Evolutionary conservation across 2,329 filamentous ascomycete genomes (phyloP).

Genomic region (Ambrosiella beaveri): DNA sequence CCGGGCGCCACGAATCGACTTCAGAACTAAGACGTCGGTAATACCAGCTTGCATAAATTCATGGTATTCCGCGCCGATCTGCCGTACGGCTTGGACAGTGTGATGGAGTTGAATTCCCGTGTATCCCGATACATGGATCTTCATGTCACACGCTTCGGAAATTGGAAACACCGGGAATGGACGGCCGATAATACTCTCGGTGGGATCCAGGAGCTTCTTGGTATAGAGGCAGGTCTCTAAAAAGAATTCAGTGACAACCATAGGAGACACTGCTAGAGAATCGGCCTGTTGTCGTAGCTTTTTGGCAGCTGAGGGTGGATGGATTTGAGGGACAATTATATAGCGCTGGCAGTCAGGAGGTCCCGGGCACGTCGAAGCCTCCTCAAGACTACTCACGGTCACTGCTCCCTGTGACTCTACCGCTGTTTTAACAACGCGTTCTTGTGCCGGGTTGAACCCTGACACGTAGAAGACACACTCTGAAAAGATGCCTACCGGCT

Average conservation of each 20-base stretch:
- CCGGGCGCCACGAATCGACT: slow-evolving; percentile 36
- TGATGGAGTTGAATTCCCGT: slow-evolving; percentile 72
- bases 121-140: slow-evolving; percentile 69
- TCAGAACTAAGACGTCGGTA: slow-evolving; percentile 58
- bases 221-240: slow-evolving; percentile 73
- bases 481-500: slow-evolving; percentile 31
- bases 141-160: slow-evolving; percentile 48
- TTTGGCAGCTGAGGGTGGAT: not conserved
- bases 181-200: slow-evolving; percentile 53
- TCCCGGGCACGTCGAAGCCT: not conserved
- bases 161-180: slow-evolving; percentile 60
- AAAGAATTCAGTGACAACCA: slow-evolving; percentile 73
- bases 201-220: slow-evolving; percentile 53
- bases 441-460: slow-evolving; percentile 31
- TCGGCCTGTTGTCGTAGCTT: not conserved
- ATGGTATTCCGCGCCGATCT: slow-evolving; percentile 67
- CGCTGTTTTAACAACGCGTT: slow-evolving; percentile 3
- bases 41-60: slow-evolving; percentile 55
- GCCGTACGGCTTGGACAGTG: slow-evolving; percentile 54
- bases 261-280: too few relatives aligned
- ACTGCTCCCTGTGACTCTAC: slow-evolving; percentile 5
- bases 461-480: slow-evolving; percentile 41
- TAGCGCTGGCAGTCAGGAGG: slow-evolving; percentile 18
- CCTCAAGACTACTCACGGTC: not conserved
- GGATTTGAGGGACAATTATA: slow-evolving; percentile 35